Base-by-base conservation (phyloP, 179 eudicot genomes). In the Amaranthus tricolor region DNA sequence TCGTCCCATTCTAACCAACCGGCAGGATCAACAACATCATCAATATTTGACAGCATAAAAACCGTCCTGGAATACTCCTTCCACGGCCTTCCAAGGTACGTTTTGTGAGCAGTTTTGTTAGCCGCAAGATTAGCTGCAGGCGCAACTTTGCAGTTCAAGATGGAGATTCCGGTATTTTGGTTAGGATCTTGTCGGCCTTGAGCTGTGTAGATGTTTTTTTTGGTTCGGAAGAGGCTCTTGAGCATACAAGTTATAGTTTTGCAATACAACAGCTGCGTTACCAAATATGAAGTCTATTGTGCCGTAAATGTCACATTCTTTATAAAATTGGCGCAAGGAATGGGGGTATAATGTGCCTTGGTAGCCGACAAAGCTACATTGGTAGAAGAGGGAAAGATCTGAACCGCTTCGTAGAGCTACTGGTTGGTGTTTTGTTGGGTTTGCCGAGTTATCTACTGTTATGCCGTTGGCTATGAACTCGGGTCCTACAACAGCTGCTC, bases 1-100 rank as follows among this genome's bases (percentile, higher is more conserved):
- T 82, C 88, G 0, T 48, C 0, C 90, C 90, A 87, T 75, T 85
- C 90, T 0, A 81, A 59, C 85, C 86, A 87, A 5, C 90, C 90
- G 0, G 79, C 78, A 2, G 86, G 90, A 8, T 85, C 84, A 12
- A 87, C 74, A n/a, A 81, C 57, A 65, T 79, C 79, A 1, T 75
- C 84, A 10, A 87, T 81, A 7, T 79, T 11, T 4, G 80, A 84
- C 0, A 73, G 47, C 62, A 84, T 64, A 17, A 45, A 75, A 1
- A 84, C 79, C 0, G 85, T 82, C 61, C 85, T 76, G 5, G 87
- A 84, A 65, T 73, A 82, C 51, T 49, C 45, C 20, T 77, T 76
- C 87, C 87, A 84, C 0, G 87, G 87, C 3, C 87, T 64, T 2
- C 87, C 87, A 16, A 84, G 68, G 70, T 60, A 84, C 0, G 81